Percentiles rank a stretch among this genome's conserved stretches.
phyloP scores from a whole-genome alignment of 1,284 basidiomycete species.

The Boletus coffeatus region DNA sequence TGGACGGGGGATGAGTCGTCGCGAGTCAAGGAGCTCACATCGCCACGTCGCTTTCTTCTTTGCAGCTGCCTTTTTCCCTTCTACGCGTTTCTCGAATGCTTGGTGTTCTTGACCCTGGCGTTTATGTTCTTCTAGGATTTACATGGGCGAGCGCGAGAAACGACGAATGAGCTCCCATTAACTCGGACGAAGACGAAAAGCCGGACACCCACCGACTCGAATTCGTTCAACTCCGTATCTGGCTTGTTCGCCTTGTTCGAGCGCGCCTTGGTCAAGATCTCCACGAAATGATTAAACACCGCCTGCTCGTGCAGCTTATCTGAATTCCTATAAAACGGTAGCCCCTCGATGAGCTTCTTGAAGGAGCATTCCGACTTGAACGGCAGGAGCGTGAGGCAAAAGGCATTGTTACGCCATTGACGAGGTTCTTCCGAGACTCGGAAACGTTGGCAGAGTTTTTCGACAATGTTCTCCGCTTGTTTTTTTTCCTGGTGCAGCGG shows the following conservation, averaged over 20 bases:
- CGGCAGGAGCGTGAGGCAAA: constrained; percentile 89
- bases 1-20: background rate
- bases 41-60: constrained; percentile 55
- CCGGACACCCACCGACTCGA: constrained; percentile 58
- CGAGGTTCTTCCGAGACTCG: constrained; percentile 81
- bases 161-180: background rate
- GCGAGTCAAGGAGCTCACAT: constrained; percentile 25
- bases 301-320: constrained; percentile 91
- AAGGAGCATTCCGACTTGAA: constrained; percentile 97
- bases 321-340: constrained; percentile 72
- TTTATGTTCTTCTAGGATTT: constrained; percentile 82
- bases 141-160: background rate
- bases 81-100: constrained; percentile 79
- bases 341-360: constrained; percentile 93
- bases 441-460: constrained; percentile 95
- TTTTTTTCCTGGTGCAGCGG: constrained; percentile 58
- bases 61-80: constrained; percentile 75
- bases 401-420: constrained; percentile 98
- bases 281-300: constrained; percentile 83
- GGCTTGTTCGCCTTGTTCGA: constrained; percentile 86
- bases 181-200: background rate
- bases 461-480: constrained; percentile 92
- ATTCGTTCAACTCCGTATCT: constrained; percentile 85
- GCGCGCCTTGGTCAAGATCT: constrained; percentile 81
- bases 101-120: constrained; percentile 89